Percentiles rank a stretch among this genome's conserved stretches.
Evolutionary conservation across 345 rosid genomes (phyloP).

Genomic region (Sonneratia caseolaris): DNA sequence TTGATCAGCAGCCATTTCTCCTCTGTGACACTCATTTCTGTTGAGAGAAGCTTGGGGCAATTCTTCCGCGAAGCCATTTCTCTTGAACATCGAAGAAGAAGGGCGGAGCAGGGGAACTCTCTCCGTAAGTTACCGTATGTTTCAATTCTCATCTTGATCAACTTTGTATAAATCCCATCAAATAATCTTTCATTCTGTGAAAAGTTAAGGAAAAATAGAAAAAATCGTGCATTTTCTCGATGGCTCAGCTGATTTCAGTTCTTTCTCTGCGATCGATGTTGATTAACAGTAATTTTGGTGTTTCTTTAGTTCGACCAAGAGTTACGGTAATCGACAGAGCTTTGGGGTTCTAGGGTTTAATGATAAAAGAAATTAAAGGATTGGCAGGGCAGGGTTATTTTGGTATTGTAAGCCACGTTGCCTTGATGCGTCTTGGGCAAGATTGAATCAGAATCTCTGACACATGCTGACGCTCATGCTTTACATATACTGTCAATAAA

Average conservation of each 20-base stretch:
- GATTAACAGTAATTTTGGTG: background rate
- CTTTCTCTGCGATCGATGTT: background rate
- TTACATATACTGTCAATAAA: background rate
- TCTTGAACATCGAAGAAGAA: constrained; percentile 2
- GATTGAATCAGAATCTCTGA: constrained; percentile 8
- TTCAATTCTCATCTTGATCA: background rate
- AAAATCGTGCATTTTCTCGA: background rate
- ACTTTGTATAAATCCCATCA: background rate
- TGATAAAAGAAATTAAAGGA: background rate
- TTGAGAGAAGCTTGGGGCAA: background rate
- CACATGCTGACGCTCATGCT: background rate
- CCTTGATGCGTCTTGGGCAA: background rate
- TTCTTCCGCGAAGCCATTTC: background rate
- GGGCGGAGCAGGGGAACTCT: constrained; percentile 1
- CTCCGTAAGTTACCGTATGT: background rate
- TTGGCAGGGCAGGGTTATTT: background rate
- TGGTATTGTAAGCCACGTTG: background rate
- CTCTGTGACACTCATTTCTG: background rate
- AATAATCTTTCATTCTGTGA: background rate
- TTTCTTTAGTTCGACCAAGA: background rate
- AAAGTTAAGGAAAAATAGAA: background rate
- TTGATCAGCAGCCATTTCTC: background rate
- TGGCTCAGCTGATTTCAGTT: background rate
- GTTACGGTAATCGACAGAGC: background rate
- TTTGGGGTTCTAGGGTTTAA: constrained; percentile 1